phyloP scores from a whole-genome alignment of 345 rosid genomes.

The Rubroshorea leprosula region DNA sequence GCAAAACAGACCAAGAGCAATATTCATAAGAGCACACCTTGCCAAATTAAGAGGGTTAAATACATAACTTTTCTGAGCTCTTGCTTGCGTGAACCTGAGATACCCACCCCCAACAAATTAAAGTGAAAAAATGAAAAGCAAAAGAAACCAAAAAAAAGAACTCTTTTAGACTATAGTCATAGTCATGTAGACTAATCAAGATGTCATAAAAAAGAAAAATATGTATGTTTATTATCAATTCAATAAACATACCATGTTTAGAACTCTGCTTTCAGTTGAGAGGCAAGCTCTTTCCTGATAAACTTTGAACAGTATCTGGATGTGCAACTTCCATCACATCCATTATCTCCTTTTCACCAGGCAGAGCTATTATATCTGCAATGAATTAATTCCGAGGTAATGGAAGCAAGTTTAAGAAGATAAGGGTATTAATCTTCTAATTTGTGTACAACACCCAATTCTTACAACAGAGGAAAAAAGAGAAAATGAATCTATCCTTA shows the following conservation, averaged over 20 bases:
- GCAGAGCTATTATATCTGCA: conserved; percentile 80
- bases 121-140: neutral
- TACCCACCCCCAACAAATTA: too few relatives aligned
- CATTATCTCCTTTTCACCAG: conserved; percentile 97
- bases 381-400: conserved; percentile 80
- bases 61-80: conserved; percentile 64
- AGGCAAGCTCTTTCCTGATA: conserved; percentile 82
- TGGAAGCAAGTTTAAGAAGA: conserved; percentile 9
- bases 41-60: conserved; percentile 84
- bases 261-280: conserved; percentile 74
- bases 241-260: conserved; percentile 67
- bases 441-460: too few relatives aligned
- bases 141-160: neutral
- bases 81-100: conserved; percentile 68
- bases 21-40: conserved; percentile 77
- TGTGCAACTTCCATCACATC: conserved; percentile 95
- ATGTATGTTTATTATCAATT: too few relatives aligned
- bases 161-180: too few relatives aligned
- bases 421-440: neutral
- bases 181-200: too few relatives aligned
- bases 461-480: neutral
- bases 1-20: conserved; percentile 63
- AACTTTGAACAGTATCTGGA: conserved; percentile 92
- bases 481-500: neutral
- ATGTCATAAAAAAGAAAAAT: neutral